phyloP scores from a whole-genome alignment of 495 filamentous ascomycete genomes.

The Diplogelasinospora grovesii region DNA sequence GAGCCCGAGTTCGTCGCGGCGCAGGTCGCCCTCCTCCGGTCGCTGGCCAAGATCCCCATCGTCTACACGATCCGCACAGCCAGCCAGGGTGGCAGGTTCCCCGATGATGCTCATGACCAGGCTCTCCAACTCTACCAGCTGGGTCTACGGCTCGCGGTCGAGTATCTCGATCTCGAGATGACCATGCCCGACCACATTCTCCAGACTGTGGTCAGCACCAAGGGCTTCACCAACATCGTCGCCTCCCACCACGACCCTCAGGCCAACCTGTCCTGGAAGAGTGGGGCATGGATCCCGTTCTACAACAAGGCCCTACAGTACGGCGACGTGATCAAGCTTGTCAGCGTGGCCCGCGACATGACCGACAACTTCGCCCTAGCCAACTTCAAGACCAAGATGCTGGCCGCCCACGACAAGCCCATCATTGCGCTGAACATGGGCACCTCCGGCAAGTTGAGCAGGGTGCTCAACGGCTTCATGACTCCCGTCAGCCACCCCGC shows the following conservation, averaged over 20 bases:
- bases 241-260: conserved; percentile 91
- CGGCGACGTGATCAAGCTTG: conserved; percentile 91
- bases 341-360: conserved; percentile 69
- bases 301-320: conserved; percentile 82
- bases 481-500: conserved; percentile 90
- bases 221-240: conserved; percentile 71
- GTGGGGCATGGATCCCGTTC: conserved; percentile 77
- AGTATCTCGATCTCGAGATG: conserved; percentile 92
- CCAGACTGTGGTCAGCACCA: conserved; percentile 56
- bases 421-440: conserved; percentile 98
- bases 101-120: conserved; percentile 63
- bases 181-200: conserved; percentile 71
- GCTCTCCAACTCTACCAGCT: conserved; percentile 67
- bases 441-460: conserved; percentile 74
- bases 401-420: conserved; percentile 62
- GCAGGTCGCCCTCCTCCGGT: conserved; percentile 75
- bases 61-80: conserved; percentile 89
- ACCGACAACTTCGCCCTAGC: conserved; percentile 82
- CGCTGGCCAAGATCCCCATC: conserved; percentile 68
- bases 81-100: conserved; percentile 84
- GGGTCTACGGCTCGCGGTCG: conserved; percentile 75
- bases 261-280: conserved; percentile 74
- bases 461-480: conserved; percentile 86
- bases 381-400: conserved; percentile 74
- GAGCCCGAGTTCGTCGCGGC: conserved; percentile 68